Percentiles rank a stretch among this genome's conserved stretches.
Conservation (phyloP, 345 rosid species). For the Salix caprea region DNA sequence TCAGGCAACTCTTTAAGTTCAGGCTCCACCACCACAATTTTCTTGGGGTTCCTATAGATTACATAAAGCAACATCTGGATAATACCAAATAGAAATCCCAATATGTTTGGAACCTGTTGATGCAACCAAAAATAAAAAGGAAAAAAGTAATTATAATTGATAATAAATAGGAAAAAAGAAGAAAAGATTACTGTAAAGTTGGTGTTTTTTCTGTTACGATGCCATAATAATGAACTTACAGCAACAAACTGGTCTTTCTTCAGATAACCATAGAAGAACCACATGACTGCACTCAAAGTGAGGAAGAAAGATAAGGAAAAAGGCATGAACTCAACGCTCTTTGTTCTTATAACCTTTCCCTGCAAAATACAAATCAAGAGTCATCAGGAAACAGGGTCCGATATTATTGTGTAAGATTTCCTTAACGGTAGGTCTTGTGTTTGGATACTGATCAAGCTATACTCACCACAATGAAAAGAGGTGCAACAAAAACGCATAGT, state of each 20-base stretch:
- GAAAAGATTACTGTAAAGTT: too few relatives aligned
- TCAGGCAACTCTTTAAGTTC: conserved; percentile 45
- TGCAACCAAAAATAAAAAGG: too few relatives aligned
- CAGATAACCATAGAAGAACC: conserved; percentile 86
- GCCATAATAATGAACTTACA: conserved; percentile 37
- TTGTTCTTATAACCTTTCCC: conserved; percentile 82
- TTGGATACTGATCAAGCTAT: background rate
- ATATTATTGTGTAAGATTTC: too few relatives aligned
- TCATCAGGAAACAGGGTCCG: background rate
- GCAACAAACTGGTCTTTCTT: conserved; percentile 58
- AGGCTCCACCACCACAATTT: conserved; percentile 27
- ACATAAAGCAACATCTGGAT: conserved; percentile 71
- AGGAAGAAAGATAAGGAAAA: conserved; percentile 67
- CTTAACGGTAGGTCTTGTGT: background rate
- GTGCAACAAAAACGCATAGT: conserved; percentile 68
- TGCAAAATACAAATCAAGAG: conserved; percentile 24
- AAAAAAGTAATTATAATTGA: too few relatives aligned
- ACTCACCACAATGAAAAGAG: conserved; percentile 74
- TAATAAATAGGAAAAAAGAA: too few relatives aligned
- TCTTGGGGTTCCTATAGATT: conserved; percentile 54
- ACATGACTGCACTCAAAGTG: conserved; percentile 74
- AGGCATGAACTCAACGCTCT: conserved; percentile 85
- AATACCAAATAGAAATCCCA: conserved; percentile 72
- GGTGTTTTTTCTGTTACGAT: too few relatives aligned
- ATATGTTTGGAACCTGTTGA: conserved; percentile 65